Evolutionary conservation across 768 basidiomycete species (phyloP), one percentile per base, ranked within the genome.

Genomic region (Boletus tylopilopsis): DNA sequence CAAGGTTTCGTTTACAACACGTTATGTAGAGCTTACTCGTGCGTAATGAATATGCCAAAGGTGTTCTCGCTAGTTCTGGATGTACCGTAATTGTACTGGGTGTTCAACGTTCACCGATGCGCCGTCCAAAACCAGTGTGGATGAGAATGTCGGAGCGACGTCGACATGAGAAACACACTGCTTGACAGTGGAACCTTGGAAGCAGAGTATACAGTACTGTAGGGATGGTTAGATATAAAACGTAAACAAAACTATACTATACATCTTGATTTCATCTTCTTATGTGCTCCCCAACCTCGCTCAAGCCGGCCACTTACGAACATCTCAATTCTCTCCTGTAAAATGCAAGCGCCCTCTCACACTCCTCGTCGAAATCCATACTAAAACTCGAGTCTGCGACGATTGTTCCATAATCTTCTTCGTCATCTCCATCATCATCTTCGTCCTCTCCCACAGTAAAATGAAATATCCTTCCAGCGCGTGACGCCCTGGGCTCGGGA

Each of bases 351-450:
- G 66, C 63, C 19, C 66, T 54, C 29, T 55, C 44, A 33, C 60
- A 69, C 24, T 61, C 66, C 10, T 61, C 52, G 35, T 68, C 54
- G 15, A 66, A 57, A 27, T 55, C 48, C 22, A 35, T 29, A n/a
- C 10, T 50, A 40, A 60, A 66, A 3, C 36, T 50, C 1, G 63
- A 43, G 32, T 62, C 38, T 5, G 51, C 9, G 22, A 66, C 16
- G 10, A 54, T 23, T 3, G 40, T 58, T 13, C 66, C 66, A 9
- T 69, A 68, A 35, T 69, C 64, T 4, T 57, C 62, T 12, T 61
- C 61, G 3, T 68, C 65, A 0, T 56, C 50, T 3, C 37, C 60
- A 6, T 60, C 51, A 2, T 63, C 49, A 6, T 59, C 54, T 7
- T 62, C 51, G 3, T 53, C 55, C 8, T 58, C 60, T 15, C 57